These are phyloP conservation scores for Populus ilicifolia DNA, from an alignment of 345 rosid genomes.

Conservation along the genomic window DNA sequence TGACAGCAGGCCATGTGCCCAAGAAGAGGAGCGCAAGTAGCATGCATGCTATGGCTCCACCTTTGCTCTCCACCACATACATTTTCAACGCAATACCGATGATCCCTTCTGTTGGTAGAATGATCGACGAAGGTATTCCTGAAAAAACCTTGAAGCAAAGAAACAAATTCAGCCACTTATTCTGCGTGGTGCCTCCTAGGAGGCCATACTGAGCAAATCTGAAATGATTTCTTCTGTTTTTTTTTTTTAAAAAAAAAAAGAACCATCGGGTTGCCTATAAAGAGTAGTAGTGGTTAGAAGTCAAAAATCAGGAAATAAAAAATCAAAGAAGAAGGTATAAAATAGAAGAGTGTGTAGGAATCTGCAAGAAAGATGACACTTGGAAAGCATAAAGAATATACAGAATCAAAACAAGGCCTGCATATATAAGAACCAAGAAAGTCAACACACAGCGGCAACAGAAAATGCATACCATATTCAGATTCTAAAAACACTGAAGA, in stretches of 20 bases:
- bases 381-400: neutral
- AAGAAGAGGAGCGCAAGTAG: constrained; percentile 57
- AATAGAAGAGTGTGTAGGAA: neutral
- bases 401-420: neutral
- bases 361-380: neutral
- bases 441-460: neutral
- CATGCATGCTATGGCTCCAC: constrained; percentile 74
- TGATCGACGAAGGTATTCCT: constrained; percentile 15
- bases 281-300: too few relatives aligned
- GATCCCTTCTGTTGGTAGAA: constrained; percentile 5
- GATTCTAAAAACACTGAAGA: neutral
- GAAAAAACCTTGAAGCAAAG: constrained; percentile 23
- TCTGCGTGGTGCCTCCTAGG: neutral
- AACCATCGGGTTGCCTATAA: too few relatives aligned
- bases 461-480: neutral
- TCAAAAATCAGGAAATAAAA: neutral
- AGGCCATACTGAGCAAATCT: neutral
- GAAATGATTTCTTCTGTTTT: too few relatives aligned
- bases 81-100: constrained; percentile 31
- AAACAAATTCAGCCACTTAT: neutral
- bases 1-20: constrained; percentile 86
- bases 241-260: too few relatives aligned
- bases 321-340: too few relatives aligned
- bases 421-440: neutral
- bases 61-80: constrained; percentile 80